Evolutionary conservation across 768 basidiomycete species (phyloP).

Genomic region (Pleurotus cornucopiae): DNA sequence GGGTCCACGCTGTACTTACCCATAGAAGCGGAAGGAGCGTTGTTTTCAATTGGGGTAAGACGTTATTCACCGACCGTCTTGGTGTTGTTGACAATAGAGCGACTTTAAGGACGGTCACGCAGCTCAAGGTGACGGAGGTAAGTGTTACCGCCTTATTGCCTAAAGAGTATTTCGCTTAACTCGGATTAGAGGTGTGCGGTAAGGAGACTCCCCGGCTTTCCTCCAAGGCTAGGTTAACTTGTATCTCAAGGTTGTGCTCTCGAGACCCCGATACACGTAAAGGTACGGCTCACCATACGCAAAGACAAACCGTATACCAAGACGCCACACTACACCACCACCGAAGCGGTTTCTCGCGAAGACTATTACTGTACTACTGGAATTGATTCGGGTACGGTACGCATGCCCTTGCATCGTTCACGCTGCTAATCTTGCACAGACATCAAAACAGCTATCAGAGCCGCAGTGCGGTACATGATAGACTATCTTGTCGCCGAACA

Average conservation of each 20-base stretch:
- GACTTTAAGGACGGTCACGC: slow-evolving; percentile 55
- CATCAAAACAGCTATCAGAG: slow-evolving; percentile 48
- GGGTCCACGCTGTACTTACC: slow-evolving; percentile 58
- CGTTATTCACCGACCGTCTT: not conserved
- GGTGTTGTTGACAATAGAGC: too few species aligned
- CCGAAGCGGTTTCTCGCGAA: slow-evolving; percentile 20
- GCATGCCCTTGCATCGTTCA: not conserved
- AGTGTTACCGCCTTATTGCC: slow-evolving; percentile 12
- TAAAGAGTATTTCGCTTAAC: not conserved
- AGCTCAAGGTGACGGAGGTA: slow-evolving; percentile 64
- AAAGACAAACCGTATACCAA: slow-evolving; percentile 55
- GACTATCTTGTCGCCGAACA: slow-evolving; percentile 40
- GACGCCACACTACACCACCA: slow-evolving; percentile 51
- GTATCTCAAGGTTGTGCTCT: slow-evolving; percentile 49
- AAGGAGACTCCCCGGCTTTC: slow-evolving; percentile 13
- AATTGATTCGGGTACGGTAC: slow-evolving; percentile 25
- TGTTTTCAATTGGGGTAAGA: slow-evolving; percentile 59
- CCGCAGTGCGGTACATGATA: slow-evolving; percentile 59
- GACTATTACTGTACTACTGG: slow-evolving; percentile 60
- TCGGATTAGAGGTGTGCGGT: slow-evolving; percentile 55
- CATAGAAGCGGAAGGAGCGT: slow-evolving; percentile 53
- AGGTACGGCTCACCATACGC: slow-evolving; percentile 49
- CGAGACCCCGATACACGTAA: slow-evolving; percentile 56
- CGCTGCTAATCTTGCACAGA: slow-evolving; percentile 27
- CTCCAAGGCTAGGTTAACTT: not conserved